phyloP scores from a whole-genome alignment of 257 asterid genomes.

The Rehmannia glutinosa region DNA sequence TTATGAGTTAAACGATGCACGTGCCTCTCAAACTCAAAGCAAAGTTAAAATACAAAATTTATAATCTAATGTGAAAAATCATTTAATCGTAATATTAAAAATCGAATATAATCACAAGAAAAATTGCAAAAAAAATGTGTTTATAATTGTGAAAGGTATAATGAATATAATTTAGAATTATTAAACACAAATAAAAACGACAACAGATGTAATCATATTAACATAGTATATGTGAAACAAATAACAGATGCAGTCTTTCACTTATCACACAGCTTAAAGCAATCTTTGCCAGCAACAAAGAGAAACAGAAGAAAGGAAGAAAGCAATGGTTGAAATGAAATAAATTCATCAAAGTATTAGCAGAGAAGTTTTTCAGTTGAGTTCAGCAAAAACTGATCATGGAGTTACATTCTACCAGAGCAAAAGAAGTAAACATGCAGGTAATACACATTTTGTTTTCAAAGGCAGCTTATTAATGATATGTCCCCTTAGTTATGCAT shows the following conservation, averaged over 20 bases:
- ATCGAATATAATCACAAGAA: too few relatives aligned
- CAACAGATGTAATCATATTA: too few relatives aligned
- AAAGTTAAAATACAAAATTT: too few relatives aligned
- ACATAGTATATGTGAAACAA: too few relatives aligned
- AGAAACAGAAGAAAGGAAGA: background rate
- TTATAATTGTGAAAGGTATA: too few relatives aligned
- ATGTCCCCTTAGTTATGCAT: slow-evolving; percentile 10
- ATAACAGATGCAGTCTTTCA: background rate
- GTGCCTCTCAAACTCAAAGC: background rate
- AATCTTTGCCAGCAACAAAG: background rate
- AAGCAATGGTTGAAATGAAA: background rate
- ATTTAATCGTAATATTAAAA: too few relatives aligned
- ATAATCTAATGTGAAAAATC: too few relatives aligned
- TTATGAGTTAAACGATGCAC: background rate
- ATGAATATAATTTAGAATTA: too few relatives aligned
- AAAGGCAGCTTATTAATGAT: slow-evolving; percentile 13
- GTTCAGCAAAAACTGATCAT: background rate
- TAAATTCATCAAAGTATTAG: background rate
- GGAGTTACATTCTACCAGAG: slow-evolving; percentile 2
- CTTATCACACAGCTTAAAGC: background rate
- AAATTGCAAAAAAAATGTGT: too few relatives aligned
- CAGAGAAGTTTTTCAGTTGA: background rate
- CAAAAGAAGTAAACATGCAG: slow-evolving; percentile 7
- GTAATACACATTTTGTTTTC: slow-evolving; percentile 5
- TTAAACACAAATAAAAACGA: too few relatives aligned